A percentile compares a stretch with the other conserved stretches of the same genome.
Conservation (phyloP, 495 filamentous ascomycete species). For the Xylaria telfairii region DNA sequence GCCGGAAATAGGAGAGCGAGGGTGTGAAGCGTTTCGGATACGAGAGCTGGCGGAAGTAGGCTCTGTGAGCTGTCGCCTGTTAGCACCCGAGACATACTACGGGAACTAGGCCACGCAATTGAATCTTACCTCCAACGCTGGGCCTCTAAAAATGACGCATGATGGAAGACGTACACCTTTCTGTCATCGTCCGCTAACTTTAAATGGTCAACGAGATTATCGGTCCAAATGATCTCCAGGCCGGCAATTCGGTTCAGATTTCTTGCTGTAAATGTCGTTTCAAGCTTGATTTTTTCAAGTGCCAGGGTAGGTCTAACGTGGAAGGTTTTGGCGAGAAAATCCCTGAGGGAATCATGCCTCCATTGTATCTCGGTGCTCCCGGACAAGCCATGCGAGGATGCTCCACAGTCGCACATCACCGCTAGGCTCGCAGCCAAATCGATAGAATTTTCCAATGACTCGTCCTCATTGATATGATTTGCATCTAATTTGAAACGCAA, state of each 20-base stretch:
- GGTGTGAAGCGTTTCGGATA: constrained; percentile 52
- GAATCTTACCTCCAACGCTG: constrained; percentile 25
- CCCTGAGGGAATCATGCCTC: constrained; percentile 10
- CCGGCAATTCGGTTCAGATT: constrained; percentile 42
- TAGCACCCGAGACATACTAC: background rate
- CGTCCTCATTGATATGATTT: background rate
- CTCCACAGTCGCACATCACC: constrained; percentile 22
- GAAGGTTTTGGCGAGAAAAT: constrained; percentile 24
- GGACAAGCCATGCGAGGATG: constrained; percentile 14
- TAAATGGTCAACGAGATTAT: constrained; percentile 55
- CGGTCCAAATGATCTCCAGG: constrained; percentile 48
- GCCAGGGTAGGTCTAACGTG: constrained; percentile 7
- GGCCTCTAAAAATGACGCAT: constrained; percentile 45
- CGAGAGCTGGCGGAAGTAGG: background rate
- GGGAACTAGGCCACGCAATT: too few relatives aligned
- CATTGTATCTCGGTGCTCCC: constrained; percentile 14
- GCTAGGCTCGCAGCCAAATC: constrained; percentile 28
- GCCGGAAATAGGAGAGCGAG: constrained; percentile 53
- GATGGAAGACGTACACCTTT: constrained; percentile 53
- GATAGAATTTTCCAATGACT: constrained; percentile 25
- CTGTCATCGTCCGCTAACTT: constrained; percentile 47
- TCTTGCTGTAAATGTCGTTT: constrained; percentile 35
- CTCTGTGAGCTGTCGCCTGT: constrained; percentile 9
- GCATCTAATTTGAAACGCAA: constrained; percentile 3
- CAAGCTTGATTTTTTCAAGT: constrained; percentile 29